Evolutionary conservation across 164 flowering plant genomes (phyloP).

Genomic region (Santalum album): DNA sequence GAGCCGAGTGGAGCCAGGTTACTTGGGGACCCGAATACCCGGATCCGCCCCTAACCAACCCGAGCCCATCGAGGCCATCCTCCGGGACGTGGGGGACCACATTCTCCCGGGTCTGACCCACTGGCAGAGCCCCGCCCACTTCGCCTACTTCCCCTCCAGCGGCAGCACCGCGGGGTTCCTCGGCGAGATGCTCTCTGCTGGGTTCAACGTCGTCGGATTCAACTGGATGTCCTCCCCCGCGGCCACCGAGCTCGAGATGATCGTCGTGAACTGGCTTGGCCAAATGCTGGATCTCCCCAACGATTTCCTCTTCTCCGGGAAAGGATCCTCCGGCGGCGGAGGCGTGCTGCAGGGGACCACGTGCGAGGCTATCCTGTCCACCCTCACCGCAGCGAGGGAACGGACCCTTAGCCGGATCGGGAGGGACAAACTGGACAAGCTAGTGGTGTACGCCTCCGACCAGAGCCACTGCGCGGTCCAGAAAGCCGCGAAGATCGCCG

Average conservation of each 20-base stretch:
- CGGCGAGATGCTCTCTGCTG: constrained; percentile 57
- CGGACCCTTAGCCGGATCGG: constrained; percentile 23
- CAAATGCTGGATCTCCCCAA: constrained; percentile 39
- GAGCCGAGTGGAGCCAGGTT: constrained; percentile 30
- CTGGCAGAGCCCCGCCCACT: constrained; percentile 66
- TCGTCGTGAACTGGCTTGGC: constrained; percentile 53
- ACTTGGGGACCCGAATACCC: neutral
- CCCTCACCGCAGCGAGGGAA: constrained; percentile 49
- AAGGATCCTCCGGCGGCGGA: constrained; percentile 28
- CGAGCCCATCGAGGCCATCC: too few relatives aligned
- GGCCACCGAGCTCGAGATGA: constrained; percentile 44
- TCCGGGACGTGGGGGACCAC: constrained; percentile 35
- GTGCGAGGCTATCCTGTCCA: constrained; percentile 50
- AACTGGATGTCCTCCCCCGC: constrained; percentile 73
- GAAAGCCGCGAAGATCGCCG: constrained; percentile 41
- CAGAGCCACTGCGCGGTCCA: constrained; percentile 55
- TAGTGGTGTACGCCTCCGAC: constrained; percentile 34
- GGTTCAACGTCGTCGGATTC: constrained; percentile 58
- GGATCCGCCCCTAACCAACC: too few relatives aligned
- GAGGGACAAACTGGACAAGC: constrained; percentile 17
- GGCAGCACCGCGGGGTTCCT: constrained; percentile 47
- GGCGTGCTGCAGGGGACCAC: constrained; percentile 69
- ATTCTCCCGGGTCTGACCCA: constrained; percentile 66
- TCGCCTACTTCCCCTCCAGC: constrained; percentile 50
- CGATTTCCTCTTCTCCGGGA: constrained; percentile 38